Conservation (phyloP, 2,329 filamentous ascomycete species). For the Fusarium vanettenii region DNA sequence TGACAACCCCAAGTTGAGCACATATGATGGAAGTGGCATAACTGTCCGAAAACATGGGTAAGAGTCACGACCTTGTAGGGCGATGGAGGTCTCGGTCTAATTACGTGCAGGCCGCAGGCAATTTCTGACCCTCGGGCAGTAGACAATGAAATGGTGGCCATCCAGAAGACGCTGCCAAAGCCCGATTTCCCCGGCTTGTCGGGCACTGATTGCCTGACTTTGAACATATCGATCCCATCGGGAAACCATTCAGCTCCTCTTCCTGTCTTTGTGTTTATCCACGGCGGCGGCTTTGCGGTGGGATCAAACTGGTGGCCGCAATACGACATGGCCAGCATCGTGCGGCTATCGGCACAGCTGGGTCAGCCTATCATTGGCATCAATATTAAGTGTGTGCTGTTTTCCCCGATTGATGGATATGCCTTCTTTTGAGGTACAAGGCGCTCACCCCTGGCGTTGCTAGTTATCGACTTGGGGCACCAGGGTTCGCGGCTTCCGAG, state of each 20-base stretch:
- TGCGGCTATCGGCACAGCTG: neutral
- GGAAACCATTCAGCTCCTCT: neutral
- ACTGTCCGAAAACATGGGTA: neutral
- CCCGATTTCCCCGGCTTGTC: constrained; percentile 1
- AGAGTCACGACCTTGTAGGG: too few species aligned
- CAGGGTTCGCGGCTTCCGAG: too few species aligned
- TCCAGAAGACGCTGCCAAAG: constrained; percentile 10
- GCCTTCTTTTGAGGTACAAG: too few species aligned
- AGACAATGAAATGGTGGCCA: constrained; percentile 2
- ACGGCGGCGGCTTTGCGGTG: constrained; percentile 20
- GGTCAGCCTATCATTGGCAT: constrained; percentile 4
- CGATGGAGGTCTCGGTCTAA: too few species aligned
- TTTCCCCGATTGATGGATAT: too few species aligned
- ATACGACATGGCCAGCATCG: constrained; percentile 9
- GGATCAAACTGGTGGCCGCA: constrained; percentile 27
- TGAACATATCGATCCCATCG: constrained; percentile 1
- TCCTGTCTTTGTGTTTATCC: constrained; percentile 20
- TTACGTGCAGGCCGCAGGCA: constrained; percentile 5
- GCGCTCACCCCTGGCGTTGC: too few species aligned
- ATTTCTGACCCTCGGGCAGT: neutral
- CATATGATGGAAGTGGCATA: neutral
- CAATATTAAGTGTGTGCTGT: constrained; percentile 1
- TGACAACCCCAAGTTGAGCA: neutral
- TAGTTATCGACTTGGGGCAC: too few species aligned
- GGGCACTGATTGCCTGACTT: neutral